Evolutionary conservation across 768 basidiomycete species (phyloP), one percentile per base, ranked within the genome.

Genomic region (Tulasnella calospora): DNA sequence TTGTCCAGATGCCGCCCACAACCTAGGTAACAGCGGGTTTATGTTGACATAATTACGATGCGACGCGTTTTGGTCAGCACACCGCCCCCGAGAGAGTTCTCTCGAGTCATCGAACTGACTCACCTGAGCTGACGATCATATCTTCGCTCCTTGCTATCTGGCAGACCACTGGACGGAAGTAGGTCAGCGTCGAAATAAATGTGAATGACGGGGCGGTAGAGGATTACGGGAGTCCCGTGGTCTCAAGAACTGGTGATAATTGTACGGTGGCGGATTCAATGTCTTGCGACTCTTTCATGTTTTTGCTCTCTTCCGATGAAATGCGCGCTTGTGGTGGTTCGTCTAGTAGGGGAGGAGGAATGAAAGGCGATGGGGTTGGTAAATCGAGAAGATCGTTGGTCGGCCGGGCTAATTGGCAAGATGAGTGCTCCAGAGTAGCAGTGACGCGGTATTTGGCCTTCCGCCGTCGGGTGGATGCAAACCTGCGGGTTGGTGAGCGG

Each of bases 101-200:
- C 23, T 8, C 21, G 27, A 76, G 55, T 57, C 55, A 57, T 27
- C 44, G 55, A 57, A 7, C 23, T 57, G 30, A 82, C 88, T 57
- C 79, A 95, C 95, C 96, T 88, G 46, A 99, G 89, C 85, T 99
- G 97, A 77, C 97, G 91, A 85, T 99, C 97, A 83, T 99, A 99
- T 70, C 94, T 89, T 70, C 95, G 89, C 2, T 94, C 92, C 84
- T 97, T 98, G 81, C 85, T 89, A 84, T 98, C 95, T 57, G 95
- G 95, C 78, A 89, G 89, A 74, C 87, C 86, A 78, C 90, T 90
- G 79, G 71, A 46, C 40, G 27, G 3, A 33, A 44, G 38, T 13
- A 2, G 77, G 35, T 44, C 19, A 71, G 78, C 61, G 1, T 33
- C 21, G 17, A 3, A 21, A 74, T 46, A 13, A 57, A n/a, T 6